phyloP scores from a whole-genome alignment of 2,329 filamentous ascomycete species.

The Claviceps purpurea region DNA sequence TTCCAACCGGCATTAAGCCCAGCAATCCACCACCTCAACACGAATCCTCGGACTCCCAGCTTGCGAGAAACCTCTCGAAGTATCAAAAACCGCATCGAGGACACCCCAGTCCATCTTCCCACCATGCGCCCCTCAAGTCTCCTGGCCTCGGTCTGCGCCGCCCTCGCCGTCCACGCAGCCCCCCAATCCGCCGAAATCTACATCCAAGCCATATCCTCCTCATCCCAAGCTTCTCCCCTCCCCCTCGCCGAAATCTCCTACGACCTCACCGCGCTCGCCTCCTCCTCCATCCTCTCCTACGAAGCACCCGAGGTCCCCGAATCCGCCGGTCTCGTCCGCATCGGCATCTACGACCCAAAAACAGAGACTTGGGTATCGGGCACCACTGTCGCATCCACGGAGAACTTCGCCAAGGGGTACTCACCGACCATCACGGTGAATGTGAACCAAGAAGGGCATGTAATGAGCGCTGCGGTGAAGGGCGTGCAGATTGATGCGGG shows the following conservation, averaged over 20 bases:
- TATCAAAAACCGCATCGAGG: neutral
- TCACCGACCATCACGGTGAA: conserved; percentile 42
- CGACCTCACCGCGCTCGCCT: conserved; percentile 29
- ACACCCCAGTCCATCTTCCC: neutral
- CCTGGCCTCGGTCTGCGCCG: conserved; percentile 29
- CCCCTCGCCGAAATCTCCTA: conserved; percentile 45
- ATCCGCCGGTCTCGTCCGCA: conserved; percentile 34
- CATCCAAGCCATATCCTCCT: conserved; percentile 34
- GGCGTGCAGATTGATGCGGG: conserved; percentile 50
- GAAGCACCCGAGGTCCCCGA: conserved; percentile 40
- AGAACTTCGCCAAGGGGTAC: conserved; percentile 50
- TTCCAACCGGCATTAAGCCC: too few relatives aligned
- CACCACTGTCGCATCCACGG: conserved; percentile 39
- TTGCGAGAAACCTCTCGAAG: neutral
- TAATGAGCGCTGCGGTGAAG: conserved; percentile 38
- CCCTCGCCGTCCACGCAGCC: conserved; percentile 24
- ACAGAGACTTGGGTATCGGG: conserved; percentile 36
- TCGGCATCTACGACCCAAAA: conserved; percentile 42
- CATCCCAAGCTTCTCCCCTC: conserved; percentile 18
- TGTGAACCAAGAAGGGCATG: conserved; percentile 29
- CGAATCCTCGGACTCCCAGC: neutral
- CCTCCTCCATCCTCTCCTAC: conserved; percentile 38
- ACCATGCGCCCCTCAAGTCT: conserved; percentile 30
- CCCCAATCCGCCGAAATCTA: conserved; percentile 37
- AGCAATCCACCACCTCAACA: neutral